A percentile compares a stretch with the other conserved stretches of the same genome.
Conservation (phyloP, 306 rosid genomes). For the Vigna mungo region DNA sequence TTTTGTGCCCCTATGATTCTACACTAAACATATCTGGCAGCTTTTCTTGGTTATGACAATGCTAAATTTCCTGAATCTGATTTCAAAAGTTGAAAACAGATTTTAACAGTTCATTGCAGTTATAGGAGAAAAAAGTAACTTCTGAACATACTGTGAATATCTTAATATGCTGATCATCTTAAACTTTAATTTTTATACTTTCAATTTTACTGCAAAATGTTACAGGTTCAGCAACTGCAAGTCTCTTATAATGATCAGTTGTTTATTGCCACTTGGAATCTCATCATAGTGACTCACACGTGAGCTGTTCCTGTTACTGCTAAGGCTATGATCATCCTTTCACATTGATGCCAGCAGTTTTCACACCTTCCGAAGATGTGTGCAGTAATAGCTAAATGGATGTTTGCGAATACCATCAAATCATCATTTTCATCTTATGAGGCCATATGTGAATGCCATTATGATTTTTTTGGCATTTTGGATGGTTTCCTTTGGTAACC, state of each 20-base stretch:
- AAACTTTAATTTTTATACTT: slow-evolving; percentile 41
- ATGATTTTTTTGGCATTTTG: slow-evolving; percentile 14
- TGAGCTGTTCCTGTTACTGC: slow-evolving; percentile 16
- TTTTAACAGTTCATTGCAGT: slow-evolving; percentile 16
- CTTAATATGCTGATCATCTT: slow-evolving; percentile 34
- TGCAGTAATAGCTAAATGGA: not conserved
- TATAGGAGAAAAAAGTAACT: not conserved
- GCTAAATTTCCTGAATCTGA: slow-evolving; percentile 31
- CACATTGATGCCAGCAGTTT: slow-evolving; percentile 29
- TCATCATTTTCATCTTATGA: not conserved
- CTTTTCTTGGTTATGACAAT: slow-evolving; percentile 4
- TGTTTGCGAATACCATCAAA: slow-evolving; percentile 8
- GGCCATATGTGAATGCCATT: slow-evolving; percentile 17
- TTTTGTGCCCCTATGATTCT: not conserved
- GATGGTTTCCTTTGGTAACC: slow-evolving; percentile 15
- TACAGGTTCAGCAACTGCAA: slow-evolving; percentile 18
- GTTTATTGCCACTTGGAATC: slow-evolving; percentile 14
- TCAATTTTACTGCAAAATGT: slow-evolving; percentile 35
- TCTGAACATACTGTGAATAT: slow-evolving; percentile 22
- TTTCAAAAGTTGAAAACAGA: not conserved
- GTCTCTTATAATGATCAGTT: slow-evolving; percentile 22
- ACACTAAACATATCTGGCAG: not conserved
- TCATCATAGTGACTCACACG: slow-evolving; percentile 19
- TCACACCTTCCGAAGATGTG: slow-evolving; percentile 9
- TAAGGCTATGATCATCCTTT: not conserved